Evolutionary conservation across 768 basidiomycete genomes (phyloP).

Genomic region (Leccinellum rugosiceps): DNA sequence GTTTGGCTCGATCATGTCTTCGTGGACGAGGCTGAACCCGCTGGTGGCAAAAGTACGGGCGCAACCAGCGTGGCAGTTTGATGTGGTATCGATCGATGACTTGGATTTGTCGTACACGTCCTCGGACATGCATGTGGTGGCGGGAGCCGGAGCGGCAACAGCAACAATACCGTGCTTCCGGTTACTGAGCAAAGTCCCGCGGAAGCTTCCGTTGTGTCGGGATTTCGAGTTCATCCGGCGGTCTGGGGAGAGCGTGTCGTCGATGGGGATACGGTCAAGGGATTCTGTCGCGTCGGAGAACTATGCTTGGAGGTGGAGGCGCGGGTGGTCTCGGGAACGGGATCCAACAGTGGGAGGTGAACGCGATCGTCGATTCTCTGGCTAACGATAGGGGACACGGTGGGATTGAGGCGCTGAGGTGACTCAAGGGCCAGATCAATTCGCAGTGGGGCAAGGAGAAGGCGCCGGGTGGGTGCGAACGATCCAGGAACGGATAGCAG

Average conservation of each 20-base stretch:
- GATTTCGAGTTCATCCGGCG: slow-evolving; percentile 79
- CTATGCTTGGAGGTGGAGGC: slow-evolving; percentile 30
- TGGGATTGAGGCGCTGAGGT: too few species aligned
- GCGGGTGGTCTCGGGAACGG: too few species aligned
- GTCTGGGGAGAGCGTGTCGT: slow-evolving; percentile 71
- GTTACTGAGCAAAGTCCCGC: slow-evolving; percentile 49
- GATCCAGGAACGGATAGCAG: too few species aligned
- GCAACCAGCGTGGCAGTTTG: too few species aligned
- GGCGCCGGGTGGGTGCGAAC: slow-evolving; percentile 36
- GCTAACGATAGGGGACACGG: too few species aligned
- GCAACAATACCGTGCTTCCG: slow-evolving; percentile 36
- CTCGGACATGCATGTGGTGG: slow-evolving; percentile 44
- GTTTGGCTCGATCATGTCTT: slow-evolving; percentile 25
- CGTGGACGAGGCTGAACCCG: too few species aligned
- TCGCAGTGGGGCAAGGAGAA: too few species aligned
- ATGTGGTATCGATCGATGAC: slow-evolving; percentile 51
- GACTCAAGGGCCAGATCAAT: too few species aligned
- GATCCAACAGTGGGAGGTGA: too few species aligned
- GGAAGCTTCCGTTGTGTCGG: slow-evolving; percentile 67
- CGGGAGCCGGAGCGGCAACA: background rate
- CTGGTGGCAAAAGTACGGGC: too few species aligned
- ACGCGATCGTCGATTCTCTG: too few species aligned
- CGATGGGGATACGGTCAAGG: slow-evolving; percentile 69
- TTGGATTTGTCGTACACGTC: slow-evolving; percentile 77
- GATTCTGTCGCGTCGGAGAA: slow-evolving; percentile 54